These are phyloP conservation scores for Tylopilus balloui DNA, from an alignment of 768 basidiomycete species.

Conservation along the genomic window DNA sequence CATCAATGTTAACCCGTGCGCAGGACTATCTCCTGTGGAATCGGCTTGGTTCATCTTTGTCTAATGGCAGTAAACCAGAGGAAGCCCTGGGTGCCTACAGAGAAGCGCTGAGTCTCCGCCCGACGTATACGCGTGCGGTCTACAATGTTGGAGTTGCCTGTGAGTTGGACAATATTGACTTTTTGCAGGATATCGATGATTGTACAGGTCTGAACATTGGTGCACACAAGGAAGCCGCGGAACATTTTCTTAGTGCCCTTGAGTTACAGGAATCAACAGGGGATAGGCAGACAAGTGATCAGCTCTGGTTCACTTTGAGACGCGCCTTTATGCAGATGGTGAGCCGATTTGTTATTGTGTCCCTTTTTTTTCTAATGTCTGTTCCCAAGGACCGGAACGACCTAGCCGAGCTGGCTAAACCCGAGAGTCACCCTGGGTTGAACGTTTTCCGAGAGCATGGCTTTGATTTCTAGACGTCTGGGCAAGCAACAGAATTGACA, in stretches of 20 bases:
- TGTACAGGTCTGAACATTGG: slow-evolving; percentile 87
- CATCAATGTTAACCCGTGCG: not conserved
- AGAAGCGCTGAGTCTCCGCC: slow-evolving; percentile 83
- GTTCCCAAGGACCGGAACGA: slow-evolving; percentile 66
- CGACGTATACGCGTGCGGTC: slow-evolving; percentile 94
- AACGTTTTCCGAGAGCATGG: slow-evolving; percentile 76
- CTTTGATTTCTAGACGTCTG: slow-evolving; percentile 84
- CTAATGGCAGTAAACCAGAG: slow-evolving; percentile 92
- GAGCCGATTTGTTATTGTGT: not conserved
- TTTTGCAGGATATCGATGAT: slow-evolving; percentile 4
- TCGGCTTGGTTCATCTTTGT: slow-evolving; percentile 87
- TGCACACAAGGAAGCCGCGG: slow-evolving; percentile 90
- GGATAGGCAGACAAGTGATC: slow-evolving; percentile 69
- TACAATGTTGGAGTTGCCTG: slow-evolving; percentile 99
- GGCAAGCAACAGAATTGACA: slow-evolving; percentile 4
- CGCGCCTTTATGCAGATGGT: slow-evolving; percentile 82
- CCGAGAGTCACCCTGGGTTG: slow-evolving; percentile 57
- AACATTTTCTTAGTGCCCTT: slow-evolving; percentile 88
- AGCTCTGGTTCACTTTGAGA: slow-evolving; percentile 87
- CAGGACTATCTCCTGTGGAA: slow-evolving; percentile 97
- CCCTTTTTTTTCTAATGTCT: not conserved
- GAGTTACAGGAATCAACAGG: slow-evolving; percentile 67
- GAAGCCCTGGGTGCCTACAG: slow-evolving; percentile 88
- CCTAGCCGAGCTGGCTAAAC: slow-evolving; percentile 70
- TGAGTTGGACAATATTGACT: slow-evolving; percentile 38